Percentiles rank a stretch among this genome's conserved stretches.
These are phyloP conservation scores for Wickerhamomyces sp. DNA, from an alignment of 1,139 yeast genomes.

Conservation along the genomic window DNA sequence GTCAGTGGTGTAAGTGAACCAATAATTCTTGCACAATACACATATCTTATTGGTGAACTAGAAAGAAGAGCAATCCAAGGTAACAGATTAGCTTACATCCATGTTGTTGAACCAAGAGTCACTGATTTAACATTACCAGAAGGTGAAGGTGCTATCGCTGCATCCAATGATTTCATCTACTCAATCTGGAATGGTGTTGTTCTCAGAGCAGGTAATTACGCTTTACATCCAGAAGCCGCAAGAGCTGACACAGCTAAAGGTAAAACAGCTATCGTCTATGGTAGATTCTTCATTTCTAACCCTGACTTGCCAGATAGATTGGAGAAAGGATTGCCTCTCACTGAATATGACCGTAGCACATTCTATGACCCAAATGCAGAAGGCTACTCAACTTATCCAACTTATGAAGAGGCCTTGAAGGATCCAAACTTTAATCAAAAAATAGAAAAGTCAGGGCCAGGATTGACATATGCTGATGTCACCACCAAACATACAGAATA, in stretches of 20 bases:
- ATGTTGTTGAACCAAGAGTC: slow-evolving; percentile 40
- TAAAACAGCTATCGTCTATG: slow-evolving; percentile 40
- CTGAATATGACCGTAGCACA: slow-evolving; percentile 28
- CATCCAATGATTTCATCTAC: slow-evolving; percentile 24
- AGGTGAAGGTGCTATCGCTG: slow-evolving; percentile 9
- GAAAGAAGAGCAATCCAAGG: slow-evolving; percentile 28
- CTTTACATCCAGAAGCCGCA: slow-evolving; percentile 23
- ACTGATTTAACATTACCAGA: slow-evolving; percentile 19
- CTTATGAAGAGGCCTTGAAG: slow-evolving; percentile 8
- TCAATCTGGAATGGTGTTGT: slow-evolving; percentile 36
- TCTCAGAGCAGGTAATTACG: slow-evolving; percentile 36
- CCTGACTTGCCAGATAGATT: slow-evolving; percentile 44
- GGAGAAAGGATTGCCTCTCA: slow-evolving; percentile 28
- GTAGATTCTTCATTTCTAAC: slow-evolving; percentile 43
- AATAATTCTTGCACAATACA: slow-evolving; percentile 24
- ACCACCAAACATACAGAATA: background rate
- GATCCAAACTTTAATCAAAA: background rate
- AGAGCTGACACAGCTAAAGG: slow-evolving; percentile 18
- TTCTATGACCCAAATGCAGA: slow-evolving; percentile 30
- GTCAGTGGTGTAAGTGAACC: slow-evolving; percentile 29
- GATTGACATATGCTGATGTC: background rate
- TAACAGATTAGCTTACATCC: slow-evolving; percentile 41
- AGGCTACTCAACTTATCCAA: slow-evolving; percentile 32
- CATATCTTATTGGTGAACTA: slow-evolving; percentile 27
- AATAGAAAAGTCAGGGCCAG: background rate